A percentile compares a stretch with the other conserved stretches of the same genome.
Evolutionary conservation across 208 protist species (phyloP).

Genomic region (Balamuthia mandrillaris): DNA sequence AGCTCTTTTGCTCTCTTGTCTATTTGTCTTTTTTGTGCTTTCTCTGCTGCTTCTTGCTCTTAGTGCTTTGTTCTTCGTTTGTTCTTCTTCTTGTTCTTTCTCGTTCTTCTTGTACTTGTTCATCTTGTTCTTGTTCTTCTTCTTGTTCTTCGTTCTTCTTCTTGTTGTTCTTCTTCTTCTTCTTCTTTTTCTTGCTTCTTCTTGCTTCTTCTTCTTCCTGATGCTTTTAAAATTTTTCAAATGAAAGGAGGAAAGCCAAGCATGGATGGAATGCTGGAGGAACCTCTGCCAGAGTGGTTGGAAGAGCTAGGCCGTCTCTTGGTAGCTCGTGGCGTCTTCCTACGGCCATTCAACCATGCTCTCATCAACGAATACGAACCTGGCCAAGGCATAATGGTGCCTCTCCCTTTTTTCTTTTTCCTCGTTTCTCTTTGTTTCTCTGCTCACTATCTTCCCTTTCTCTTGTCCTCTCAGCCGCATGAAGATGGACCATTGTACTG

Average conservation of each 20-base stretch:
- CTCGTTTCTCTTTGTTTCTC: neutral
- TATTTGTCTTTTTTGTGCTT: neutral
- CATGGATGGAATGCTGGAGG: neutral
- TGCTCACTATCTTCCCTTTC: neutral
- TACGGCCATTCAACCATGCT: neutral
- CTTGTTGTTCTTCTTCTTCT: neutral
- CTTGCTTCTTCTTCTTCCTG: too few species aligned
- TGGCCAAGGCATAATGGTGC: conserved; percentile 19
- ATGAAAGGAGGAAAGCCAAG: neutral
- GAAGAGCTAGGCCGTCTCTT: neutral
- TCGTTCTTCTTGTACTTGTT: neutral
- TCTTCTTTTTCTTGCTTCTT: neutral
- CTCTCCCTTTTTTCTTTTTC: neutral
- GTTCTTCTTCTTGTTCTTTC: neutral
- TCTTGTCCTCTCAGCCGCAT: neutral
- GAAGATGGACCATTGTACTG: conserved; percentile 13
- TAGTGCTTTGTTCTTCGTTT: neutral
- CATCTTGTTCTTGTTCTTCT: too few species aligned
- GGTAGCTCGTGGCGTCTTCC: neutral
- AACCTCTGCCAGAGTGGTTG: neutral
- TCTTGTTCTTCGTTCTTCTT: too few species aligned
- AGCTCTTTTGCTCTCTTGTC: neutral
- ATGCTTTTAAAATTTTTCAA: too few species aligned
- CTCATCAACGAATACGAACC: conserved; percentile 27
- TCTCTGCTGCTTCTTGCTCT: neutral